phyloP scores from a whole-genome alignment of 768 basidiomycete genomes.

The Pulveroboletus frians region DNA sequence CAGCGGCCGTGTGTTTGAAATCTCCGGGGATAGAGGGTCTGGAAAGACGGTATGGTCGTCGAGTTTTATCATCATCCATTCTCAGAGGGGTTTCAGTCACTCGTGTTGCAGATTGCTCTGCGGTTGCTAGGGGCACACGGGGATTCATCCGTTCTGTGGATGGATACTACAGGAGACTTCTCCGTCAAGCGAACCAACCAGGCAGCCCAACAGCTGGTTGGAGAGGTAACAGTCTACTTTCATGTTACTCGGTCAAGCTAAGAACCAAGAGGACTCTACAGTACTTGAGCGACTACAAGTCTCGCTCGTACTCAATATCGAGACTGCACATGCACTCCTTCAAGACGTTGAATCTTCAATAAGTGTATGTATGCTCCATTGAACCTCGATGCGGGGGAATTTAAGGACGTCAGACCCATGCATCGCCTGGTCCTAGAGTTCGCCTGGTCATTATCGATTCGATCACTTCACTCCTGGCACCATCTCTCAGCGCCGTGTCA shows the following conservation, averaged over 20 bases:
- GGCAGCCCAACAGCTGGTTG: conserved; percentile 30
- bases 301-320: conserved; percentile 53
- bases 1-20: conserved; percentile 54
- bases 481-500: conserved; percentile 58
- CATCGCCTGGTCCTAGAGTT: conserved; percentile 15
- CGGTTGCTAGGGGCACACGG: conserved; percentile 40
- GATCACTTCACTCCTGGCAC: conserved; percentile 59
- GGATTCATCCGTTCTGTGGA: conserved; percentile 52
- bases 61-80: not conserved
- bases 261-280: conserved; percentile 24
- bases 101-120: conserved; percentile 56
- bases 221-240: conserved; percentile 22
- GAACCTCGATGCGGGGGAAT: not conserved
- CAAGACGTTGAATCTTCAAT: conserved; percentile 36
- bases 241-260: not conserved
- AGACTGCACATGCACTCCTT: conserved; percentile 47
- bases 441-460: conserved; percentile 60
- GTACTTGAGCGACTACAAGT: conserved; percentile 56
- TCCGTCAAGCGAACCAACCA: conserved; percentile 43
- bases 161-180: conserved; percentile 70
- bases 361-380: conserved; percentile 19
- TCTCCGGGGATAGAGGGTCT: conserved; percentile 59
- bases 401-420: conserved; percentile 8
- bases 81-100: conserved; percentile 38
- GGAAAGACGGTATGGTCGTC: conserved; percentile 62